Percentiles rank a stretch among this genome's conserved stretches.
Evolutionary conservation across 352 stramenopile species (phyloP).

Genomic region (Blastocystis sp.): DNA sequence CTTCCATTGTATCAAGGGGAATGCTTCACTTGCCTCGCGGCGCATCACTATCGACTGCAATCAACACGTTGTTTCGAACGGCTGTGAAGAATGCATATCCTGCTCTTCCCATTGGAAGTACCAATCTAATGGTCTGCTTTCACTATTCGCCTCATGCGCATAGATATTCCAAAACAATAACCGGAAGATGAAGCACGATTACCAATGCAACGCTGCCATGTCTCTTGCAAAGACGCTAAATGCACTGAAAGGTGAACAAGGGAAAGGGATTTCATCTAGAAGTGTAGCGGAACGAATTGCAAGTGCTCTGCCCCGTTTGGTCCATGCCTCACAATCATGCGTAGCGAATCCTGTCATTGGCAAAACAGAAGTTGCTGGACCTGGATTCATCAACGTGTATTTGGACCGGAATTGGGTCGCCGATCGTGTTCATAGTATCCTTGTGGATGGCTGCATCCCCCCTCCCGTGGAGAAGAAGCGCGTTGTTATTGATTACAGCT

Average conservation of each 20-base stretch:
- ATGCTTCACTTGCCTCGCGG: no score
- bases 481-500: conserved; percentile 86
- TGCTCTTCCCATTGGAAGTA: no score
- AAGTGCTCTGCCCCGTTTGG: not conserved
- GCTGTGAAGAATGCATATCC: no score
- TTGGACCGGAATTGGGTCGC: conserved; percentile 82
- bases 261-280: conserved; percentile 75
- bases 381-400: conserved; percentile 95
- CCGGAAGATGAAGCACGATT: conserved; percentile 78
- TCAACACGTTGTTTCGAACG: no score
- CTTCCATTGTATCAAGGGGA: no score
- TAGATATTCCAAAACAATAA: conserved; percentile 66
- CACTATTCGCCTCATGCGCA: no score
- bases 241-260: conserved; percentile 73
- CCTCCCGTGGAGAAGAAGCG: conserved; percentile 73
- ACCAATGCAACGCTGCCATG: conserved; percentile 97
- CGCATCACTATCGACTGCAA: no score
- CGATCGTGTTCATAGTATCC: conserved; percentile 77
- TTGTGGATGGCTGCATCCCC: conserved; percentile 76
- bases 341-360: conserved; percentile 70
- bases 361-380: conserved; percentile 84
- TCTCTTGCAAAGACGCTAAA: conserved; percentile 91
- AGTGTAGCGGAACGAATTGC: conserved; percentile 41
- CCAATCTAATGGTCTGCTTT: no score
- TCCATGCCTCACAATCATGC: not conserved